Evolutionary conservation across 2,329 filamentous ascomycete species (phyloP).

Genomic region (Xylariaceae sp.): DNA sequence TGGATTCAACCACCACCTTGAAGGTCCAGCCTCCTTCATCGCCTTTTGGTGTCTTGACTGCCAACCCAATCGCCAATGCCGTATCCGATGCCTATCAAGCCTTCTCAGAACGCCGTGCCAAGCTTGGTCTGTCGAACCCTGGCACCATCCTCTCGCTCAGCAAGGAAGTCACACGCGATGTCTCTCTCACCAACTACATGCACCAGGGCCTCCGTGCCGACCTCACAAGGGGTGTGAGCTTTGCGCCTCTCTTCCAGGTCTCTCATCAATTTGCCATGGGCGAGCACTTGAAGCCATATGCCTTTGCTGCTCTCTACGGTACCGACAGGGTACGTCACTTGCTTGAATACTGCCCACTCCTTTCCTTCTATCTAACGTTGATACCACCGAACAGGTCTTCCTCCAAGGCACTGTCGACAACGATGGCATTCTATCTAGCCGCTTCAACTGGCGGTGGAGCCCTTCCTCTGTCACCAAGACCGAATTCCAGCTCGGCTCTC

Average conservation of each 20-base stretch:
- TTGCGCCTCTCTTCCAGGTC: constrained; percentile 91
- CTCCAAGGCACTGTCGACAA: constrained; percentile 95
- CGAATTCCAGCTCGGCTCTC: constrained; percentile 71
- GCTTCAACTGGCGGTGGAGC: constrained; percentile 91
- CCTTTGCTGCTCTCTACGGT: constrained; percentile 89
- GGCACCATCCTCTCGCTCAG: constrained; percentile 87
- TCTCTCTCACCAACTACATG: constrained; percentile 93
- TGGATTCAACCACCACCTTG: constrained; percentile 44
- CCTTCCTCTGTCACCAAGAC: constrained; percentile 79
- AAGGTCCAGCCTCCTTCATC: constrained; percentile 38
- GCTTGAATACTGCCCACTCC: neutral
- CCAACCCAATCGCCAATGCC: constrained; percentile 67
- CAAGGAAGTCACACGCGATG: constrained; percentile 92
- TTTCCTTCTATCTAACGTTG: constrained; percentile 5
- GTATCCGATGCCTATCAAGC: constrained; percentile 74
- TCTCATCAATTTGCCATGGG: constrained; percentile 97
- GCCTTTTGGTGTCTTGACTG: constrained; percentile 63
- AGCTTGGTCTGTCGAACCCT: constrained; percentile 85
- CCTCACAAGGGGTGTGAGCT: constrained; percentile 92
- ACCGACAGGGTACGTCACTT: constrained; percentile 71
- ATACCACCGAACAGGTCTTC: constrained; percentile 63
- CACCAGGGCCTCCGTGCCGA: constrained; percentile 95
- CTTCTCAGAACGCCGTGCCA: constrained; percentile 81
- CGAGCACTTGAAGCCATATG: constrained; percentile 88
- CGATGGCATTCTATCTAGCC: constrained; percentile 78